Percentiles rank a stretch among this genome's conserved stretches.
phyloP scores from a whole-genome alignment of 495 filamentous ascomycete genomes.

The Lasiosphaeris hirsuta region DNA sequence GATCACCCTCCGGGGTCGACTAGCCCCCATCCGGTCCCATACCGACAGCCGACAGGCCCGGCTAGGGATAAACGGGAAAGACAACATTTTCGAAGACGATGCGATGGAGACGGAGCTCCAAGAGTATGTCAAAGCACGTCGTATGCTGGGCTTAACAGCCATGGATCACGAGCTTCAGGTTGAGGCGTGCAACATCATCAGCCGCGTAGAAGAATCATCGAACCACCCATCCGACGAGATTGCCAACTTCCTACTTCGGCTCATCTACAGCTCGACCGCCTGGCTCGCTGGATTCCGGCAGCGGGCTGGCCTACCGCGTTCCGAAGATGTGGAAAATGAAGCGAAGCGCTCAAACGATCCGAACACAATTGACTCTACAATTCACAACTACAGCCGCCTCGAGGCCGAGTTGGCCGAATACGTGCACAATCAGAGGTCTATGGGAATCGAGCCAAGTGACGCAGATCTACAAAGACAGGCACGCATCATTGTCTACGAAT shows the following conservation, averaged over 20 bases:
- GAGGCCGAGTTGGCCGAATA: slow-evolving; percentile 57
- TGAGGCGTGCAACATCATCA: slow-evolving; percentile 49
- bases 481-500: slow-evolving; percentile 62
- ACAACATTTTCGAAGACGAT: slow-evolving; percentile 46
- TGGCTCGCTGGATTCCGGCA: slow-evolving; percentile 50
- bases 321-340: slow-evolving; percentile 44
- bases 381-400: slow-evolving; percentile 54
- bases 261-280: slow-evolving; percentile 36
- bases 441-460: slow-evolving; percentile 56
- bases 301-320: slow-evolving; percentile 47
- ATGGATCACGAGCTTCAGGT: slow-evolving; percentile 52
- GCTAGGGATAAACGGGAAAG: slow-evolving; percentile 47
- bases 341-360: slow-evolving; percentile 47
- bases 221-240: slow-evolving; percentile 41
- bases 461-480: slow-evolving; percentile 60
- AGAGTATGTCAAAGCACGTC: slow-evolving; percentile 46
- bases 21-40: slow-evolving; percentile 33
- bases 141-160: slow-evolving; percentile 50
- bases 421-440: slow-evolving; percentile 44
- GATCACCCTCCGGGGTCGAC: slow-evolving; percentile 31
- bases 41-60: slow-evolving; percentile 32
- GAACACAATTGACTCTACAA: slow-evolving; percentile 49
- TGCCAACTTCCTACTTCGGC: slow-evolving; percentile 47
- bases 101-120: slow-evolving; percentile 45
- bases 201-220: slow-evolving; percentile 45